Base-by-base conservation (phyloP, 1,284 basidiomycete species). In the Lignosus rhinocerotis region DNA sequence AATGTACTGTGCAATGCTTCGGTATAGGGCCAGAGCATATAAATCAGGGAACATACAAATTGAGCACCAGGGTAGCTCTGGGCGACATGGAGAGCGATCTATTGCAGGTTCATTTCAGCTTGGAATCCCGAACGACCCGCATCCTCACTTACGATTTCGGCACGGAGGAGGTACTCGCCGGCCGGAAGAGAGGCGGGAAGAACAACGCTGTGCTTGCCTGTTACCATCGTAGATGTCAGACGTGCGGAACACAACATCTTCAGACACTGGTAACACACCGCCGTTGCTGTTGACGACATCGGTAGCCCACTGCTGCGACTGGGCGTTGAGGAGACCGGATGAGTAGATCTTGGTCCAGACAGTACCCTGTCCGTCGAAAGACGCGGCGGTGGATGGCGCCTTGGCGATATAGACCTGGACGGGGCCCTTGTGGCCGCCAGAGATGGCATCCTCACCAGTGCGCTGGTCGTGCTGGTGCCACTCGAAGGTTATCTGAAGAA, bases 281-380 rank as follows among this genome's bases (percentile, higher is more conserved):
- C 55, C 60, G 63, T 76, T 78, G 10, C 76, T 56, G 51, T 81
- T 81, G 38, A 82, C 78, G 49, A 80, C 69, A 63, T 81, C 80
- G 6, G 78, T 78, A 8, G 79, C 79, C 80, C 79, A 80, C 51
- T 74, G 63, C 58, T 73, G 70, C 9, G 70, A 61, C 43, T 61
- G 67, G 3, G 77, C 58, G 54, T 76, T 70, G 34, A 80, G 55
- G 33, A 81, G 73, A n/a, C 80, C 79, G 41, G 78, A 78, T 3
- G 76, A 73, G 64, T 81, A 82, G 34, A 82, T 78, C 74, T 81
- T 82, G 43, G 79, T 80, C 78, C 80, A 83, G 32, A 81, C 78
- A n/a, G 76, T 61, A 34, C 78, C 80, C 59, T 77, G 78, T 14
- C 78, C 79, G 58, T 80, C 66, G 67, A 80, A 82, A 0, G 74